These are phyloP conservation scores for Cladorrhinum sp. DNA, from an alignment of 2,329 filamentous ascomycete genomes.

Conservation along the genomic window DNA sequence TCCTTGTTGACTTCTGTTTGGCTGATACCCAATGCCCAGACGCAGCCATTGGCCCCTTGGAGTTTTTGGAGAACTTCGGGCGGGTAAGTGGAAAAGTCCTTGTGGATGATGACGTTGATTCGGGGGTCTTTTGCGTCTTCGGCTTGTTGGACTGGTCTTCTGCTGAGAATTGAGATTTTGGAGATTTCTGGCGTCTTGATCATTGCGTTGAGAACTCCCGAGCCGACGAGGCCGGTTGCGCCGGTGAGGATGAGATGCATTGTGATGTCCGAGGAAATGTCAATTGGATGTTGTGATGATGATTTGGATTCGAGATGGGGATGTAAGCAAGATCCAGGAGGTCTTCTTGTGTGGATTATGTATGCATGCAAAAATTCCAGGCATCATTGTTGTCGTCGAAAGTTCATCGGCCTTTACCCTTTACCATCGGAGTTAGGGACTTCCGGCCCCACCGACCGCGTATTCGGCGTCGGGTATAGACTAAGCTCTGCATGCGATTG, in stretches of 20 bases:
- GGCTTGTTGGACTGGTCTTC: conserved; percentile 62
- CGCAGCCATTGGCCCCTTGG: conserved; percentile 62
- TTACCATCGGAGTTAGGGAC: neutral
- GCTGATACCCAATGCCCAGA: conserved; percentile 71
- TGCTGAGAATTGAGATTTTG: conserved; percentile 65
- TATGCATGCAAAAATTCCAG: neutral
- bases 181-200: conserved; percentile 54
- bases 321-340: neutral
- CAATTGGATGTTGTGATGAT: neutral
- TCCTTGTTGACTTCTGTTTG: conserved; percentile 58
- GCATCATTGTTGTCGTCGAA: neutral
- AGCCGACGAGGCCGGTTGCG: conserved; percentile 66
- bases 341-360: neutral
- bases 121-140: conserved; percentile 56
- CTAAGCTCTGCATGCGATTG: neutral
- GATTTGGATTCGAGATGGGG: neutral
- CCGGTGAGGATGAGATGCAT: conserved; percentile 68
- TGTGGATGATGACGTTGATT: conserved; percentile 64
- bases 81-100: conserved; percentile 63
- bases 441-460: too few relatives aligned
- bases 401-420: neutral
- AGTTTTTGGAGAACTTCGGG: conserved; percentile 56
- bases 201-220: conserved; percentile 59
- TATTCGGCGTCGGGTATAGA: neutral
- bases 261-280: conserved; percentile 1